Base-by-base conservation (phyloP, 805 yeast species). In the Cyberlindnera amylophila region DNA sequence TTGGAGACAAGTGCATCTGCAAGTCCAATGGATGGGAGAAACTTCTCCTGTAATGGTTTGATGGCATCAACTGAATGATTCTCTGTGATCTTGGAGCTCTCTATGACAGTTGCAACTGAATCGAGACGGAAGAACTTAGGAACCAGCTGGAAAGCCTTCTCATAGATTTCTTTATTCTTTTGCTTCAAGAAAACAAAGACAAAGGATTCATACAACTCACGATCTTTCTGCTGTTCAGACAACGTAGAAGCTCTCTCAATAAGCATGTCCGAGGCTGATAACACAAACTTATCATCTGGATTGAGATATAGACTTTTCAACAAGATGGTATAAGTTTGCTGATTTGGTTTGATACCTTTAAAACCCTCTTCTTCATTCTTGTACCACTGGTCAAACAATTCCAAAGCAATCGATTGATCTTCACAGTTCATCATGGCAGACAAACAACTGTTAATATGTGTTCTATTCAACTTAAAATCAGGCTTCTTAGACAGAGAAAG, bases 401-500 rank as follows among this genome's bases (percentile, higher is more conserved):
- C 55, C 34, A 72, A 57, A 0, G 71, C 70, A 11, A 58, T 48
- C 0, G 63, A 63, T 11, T 66, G 59, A 42, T 71, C 69, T 6
- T 49, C 53, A 26, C 74, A 66, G 38, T 66, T 67, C 37, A 72
- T 51, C 23, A 76, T 48, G 0, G 77, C 75, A 21, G 67, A 61
- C 39, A 77, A 51, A 0, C 68, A 70, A 19, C 80, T 63, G 51
- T 76, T 77, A 15, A 70, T 63, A 49, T 72, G 77, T 6, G 64
- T 66, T 16, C 59, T 58, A 24, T 71, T 66, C 8, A 71, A 47
- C 5, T 54, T 49, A 4, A 57, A 41, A n/a, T 55, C 61, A 26
- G 55, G 53, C 2, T 64, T 31, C n/a, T 41, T 39, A 16, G 39
- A 55, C 28, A 66, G 57, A 10, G 50, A 58, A 8, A 53, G 42